Conservation (phyloP, 192 early-diverging fungal species). For the Coemansia sp. region DNA sequence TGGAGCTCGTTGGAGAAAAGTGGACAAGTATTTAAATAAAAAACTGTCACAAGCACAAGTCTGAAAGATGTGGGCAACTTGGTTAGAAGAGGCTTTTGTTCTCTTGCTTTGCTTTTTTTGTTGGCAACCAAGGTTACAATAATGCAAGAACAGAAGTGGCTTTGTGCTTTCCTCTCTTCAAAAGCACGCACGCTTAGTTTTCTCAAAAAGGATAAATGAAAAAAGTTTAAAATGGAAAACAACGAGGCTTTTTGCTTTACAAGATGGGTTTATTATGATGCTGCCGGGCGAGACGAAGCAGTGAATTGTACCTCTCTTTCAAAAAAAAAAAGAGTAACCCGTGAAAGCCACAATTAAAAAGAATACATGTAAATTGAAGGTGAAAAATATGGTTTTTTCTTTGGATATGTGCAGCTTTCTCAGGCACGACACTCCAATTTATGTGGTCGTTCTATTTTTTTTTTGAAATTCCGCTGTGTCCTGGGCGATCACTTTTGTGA, state of each 20-base stretch:
- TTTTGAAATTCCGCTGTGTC: too few relatives aligned
- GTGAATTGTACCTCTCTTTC: too few relatives aligned
- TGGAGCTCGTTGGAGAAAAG: neutral
- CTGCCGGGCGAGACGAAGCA: too few relatives aligned
- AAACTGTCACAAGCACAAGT: neutral
- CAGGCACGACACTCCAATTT: too few relatives aligned
- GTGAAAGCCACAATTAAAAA: constrained; percentile 3
- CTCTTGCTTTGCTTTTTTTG: too few relatives aligned
- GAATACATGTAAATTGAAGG: neutral
- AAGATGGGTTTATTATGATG: too few relatives aligned
- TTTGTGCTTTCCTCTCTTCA: neutral
- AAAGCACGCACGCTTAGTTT: too few relatives aligned
- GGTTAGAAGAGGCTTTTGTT: too few relatives aligned
- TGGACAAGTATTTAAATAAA: neutral
- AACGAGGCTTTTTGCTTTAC: constrained; percentile 2
- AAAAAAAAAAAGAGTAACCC: constrained; percentile 1
- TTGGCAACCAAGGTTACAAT: too few relatives aligned
- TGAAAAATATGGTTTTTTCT: neutral
- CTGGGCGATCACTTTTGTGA: too few relatives aligned
- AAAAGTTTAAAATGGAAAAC: constrained; percentile 21
- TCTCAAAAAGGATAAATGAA: constrained; percentile 25
- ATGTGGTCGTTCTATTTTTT: too few relatives aligned
- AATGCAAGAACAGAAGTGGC: neutral
- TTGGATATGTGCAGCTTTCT: neutral
- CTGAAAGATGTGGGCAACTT: too few relatives aligned